Conservation (phyloP, 139 green algal species). For the Chlorella sorokiniana region DNA sequence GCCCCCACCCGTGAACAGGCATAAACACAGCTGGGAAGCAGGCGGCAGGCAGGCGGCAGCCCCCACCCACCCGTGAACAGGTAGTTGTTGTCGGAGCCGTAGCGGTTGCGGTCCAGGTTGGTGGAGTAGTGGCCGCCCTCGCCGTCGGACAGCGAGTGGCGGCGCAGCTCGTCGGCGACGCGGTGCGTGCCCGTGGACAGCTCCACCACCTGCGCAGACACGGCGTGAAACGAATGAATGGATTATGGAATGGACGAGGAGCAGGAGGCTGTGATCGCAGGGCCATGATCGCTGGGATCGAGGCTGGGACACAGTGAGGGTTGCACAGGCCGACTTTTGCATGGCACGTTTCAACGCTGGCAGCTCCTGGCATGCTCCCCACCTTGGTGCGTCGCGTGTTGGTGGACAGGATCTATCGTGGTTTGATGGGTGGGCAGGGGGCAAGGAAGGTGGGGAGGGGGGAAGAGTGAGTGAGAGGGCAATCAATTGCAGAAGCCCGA, state of each 20-base stretch:
- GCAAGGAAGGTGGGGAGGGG: too few relatives aligned
- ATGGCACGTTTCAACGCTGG: too few relatives aligned
- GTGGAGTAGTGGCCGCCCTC: slow-evolving; percentile 88
- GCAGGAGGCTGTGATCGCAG: too few relatives aligned
- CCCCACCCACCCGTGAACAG: slow-evolving; percentile 80
- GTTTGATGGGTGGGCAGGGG: neutral
- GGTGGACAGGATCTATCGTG: slow-evolving; percentile 74
- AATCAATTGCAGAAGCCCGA: neutral
- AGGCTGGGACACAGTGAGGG: too few relatives aligned
- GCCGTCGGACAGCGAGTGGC: slow-evolving; percentile 84
- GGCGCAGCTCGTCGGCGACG: slow-evolving; percentile 89
- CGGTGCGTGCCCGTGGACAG: slow-evolving; percentile 44
- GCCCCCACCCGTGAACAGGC: slow-evolving; percentile 2
- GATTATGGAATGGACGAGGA: too few relatives aligned
- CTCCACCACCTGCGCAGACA: too few relatives aligned
- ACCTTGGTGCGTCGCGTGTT: slow-evolving; percentile 95
- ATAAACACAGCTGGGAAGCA: too few relatives aligned
- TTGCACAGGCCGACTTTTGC: too few relatives aligned
- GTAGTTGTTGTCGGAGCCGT: slow-evolving; percentile 95
- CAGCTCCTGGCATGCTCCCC: slow-evolving; percentile 85
- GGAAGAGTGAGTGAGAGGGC: neutral
- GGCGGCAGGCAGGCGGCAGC: too few relatives aligned
- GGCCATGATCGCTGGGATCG: too few relatives aligned
- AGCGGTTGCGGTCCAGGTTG: slow-evolving; percentile 96
- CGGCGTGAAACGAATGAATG: too few relatives aligned